phyloP scores from a whole-genome alignment of 441 rosid species.

The Breynia disticha region DNA sequence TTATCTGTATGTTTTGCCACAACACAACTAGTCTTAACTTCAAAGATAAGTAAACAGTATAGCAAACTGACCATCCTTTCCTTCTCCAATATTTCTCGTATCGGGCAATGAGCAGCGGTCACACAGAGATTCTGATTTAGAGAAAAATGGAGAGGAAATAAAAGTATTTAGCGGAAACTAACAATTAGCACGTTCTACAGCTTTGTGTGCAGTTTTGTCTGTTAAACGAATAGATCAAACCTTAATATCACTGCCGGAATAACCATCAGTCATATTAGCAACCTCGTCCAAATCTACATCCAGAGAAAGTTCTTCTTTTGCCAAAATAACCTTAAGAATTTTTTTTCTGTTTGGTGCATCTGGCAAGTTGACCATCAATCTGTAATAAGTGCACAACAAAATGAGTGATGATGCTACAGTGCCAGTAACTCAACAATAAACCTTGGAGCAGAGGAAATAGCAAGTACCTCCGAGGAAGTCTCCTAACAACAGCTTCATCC shows the following conservation, averaged over 20 bases:
- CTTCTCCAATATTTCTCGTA: slow-evolving; percentile 83
- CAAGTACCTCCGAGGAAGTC: slow-evolving; percentile 87
- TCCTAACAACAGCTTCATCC: slow-evolving; percentile 97
- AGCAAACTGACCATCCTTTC: slow-evolving; percentile 79
- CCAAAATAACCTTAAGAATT: slow-evolving; percentile 66
- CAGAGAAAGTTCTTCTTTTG: slow-evolving; percentile 77
- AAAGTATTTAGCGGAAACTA: neutral
- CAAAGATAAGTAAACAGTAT: too few species aligned
- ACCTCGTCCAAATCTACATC: slow-evolving; percentile 72
- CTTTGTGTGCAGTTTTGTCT: neutral
- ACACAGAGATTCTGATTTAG: slow-evolving; percentile 72
- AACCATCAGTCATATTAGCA: slow-evolving; percentile 92
- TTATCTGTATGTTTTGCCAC: too few species aligned
- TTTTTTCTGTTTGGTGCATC: slow-evolving; percentile 76
- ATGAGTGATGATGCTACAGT: slow-evolving; percentile 5
- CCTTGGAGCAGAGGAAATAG: neutral
- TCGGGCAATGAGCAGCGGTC: slow-evolving; percentile 96
- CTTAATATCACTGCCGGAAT: slow-evolving; percentile 98
- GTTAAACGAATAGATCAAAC: slow-evolving; percentile 18
- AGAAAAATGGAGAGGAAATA: slow-evolving; percentile 7
- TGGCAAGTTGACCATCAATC: slow-evolving; percentile 97
- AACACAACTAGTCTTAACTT: too few species aligned
- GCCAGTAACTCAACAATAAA: neutral
- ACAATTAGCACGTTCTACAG: neutral
- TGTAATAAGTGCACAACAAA: slow-evolving; percentile 20